Evolutionary conservation across 2,329 filamentous ascomycete genomes (phyloP).

Genomic region (Nemania sp.): DNA sequence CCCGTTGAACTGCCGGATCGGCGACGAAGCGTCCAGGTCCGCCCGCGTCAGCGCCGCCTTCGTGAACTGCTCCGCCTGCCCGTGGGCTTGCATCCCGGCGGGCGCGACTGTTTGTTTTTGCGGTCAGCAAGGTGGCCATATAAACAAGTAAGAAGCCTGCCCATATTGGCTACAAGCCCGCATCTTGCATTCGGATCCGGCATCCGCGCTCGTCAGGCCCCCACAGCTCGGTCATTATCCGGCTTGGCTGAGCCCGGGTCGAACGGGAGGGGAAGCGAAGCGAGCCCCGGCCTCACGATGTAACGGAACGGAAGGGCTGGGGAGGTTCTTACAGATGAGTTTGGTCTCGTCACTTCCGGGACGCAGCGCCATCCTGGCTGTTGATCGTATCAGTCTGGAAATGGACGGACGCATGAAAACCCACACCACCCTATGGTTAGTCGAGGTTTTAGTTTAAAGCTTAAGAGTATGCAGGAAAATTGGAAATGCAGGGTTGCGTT

Average conservation of each 20-base stretch:
- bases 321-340: constrained; percentile 34
- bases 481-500: too few relatives aligned
- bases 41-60: constrained; percentile 60
- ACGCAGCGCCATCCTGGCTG: constrained; percentile 36
- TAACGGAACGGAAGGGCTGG: not conserved
- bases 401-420: constrained; percentile 21
- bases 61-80: constrained; percentile 77
- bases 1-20: constrained; percentile 80
- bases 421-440: not conserved
- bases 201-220: too few relatives aligned
- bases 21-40: constrained; percentile 64
- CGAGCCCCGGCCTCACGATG: too few relatives aligned
- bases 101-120: constrained; percentile 62
- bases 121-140: constrained; percentile 2
- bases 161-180: not conserved
- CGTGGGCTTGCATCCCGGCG: constrained; percentile 57
- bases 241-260: too few relatives aligned
- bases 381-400: constrained; percentile 17
- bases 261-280: too few relatives aligned
- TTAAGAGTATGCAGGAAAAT: too few relatives aligned
- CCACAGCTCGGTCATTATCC: too few relatives aligned
- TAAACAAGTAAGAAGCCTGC: not conserved
- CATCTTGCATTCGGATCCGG: not conserved
- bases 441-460: too few relatives aligned
- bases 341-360: constrained; percentile 31